These are phyloP conservation scores for Arthrobotrys conoides DNA, from an alignment of 2,329 filamentous ascomycete species.

Conservation along the genomic window DNA sequence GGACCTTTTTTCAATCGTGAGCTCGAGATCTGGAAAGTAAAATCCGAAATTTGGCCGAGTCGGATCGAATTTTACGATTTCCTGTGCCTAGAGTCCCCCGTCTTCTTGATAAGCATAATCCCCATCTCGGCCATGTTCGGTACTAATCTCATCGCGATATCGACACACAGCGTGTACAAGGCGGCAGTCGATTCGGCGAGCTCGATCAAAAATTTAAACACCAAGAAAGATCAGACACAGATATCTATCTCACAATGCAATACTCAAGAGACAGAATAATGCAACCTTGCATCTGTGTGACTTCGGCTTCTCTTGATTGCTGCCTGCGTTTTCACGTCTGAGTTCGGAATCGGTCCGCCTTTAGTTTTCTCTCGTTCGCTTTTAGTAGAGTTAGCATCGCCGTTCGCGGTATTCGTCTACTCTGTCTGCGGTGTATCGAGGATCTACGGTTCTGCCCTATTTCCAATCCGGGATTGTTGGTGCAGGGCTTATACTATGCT, in stretches of 20 bases:
- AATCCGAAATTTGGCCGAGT: constrained; percentile 36
- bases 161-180: neutral
- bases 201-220: neutral
- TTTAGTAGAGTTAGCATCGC: no score
- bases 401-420: constrained; percentile 46
- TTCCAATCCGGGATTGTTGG: constrained; percentile 3
- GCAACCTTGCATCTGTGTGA: constrained; percentile 40
- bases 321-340: constrained; percentile 39
- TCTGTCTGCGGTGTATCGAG: constrained; percentile 38
- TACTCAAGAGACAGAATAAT: constrained; percentile 5
- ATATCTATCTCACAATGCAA: no score
- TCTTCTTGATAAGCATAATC: neutral
- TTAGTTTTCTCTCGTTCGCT: constrained; percentile 7
- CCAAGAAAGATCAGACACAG: neutral
- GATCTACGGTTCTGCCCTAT: constrained; percentile 52
- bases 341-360: constrained; percentile 11
- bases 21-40: neutral
- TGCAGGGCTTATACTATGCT: constrained; percentile 17
- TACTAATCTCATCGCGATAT: constrained; percentile 15
- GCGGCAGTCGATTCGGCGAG: constrained; percentile 24
- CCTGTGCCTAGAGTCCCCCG: constrained; percentile 12
- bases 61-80: constrained; percentile 17
- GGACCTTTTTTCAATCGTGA: neutral
- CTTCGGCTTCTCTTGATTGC: constrained; percentile 12
- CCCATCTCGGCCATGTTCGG: constrained; percentile 16